phyloP scores from a whole-genome alignment of 2,329 filamentous ascomycete genomes.

The Cercospora citrullina region DNA sequence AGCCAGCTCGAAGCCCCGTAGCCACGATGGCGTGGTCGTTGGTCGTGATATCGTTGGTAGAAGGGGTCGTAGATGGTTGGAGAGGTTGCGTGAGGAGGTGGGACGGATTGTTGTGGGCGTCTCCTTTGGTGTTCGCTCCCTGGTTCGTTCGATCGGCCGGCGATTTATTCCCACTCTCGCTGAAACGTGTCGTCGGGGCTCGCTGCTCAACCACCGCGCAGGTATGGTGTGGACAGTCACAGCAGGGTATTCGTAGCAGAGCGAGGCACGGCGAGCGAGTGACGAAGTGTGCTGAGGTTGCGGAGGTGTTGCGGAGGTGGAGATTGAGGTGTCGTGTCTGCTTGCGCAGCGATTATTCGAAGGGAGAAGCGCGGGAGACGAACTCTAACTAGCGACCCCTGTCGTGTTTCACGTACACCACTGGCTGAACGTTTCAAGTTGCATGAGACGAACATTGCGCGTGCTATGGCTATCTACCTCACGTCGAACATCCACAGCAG shows the following conservation, averaged over 20 bases:
- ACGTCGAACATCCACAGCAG: not conserved
- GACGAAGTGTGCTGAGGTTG: not conserved
- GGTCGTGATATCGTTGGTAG: not conserved
- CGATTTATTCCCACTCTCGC: conserved; percentile 12
- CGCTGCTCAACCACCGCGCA: not conserved
- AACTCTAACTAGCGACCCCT: not conserved
- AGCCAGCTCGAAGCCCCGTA: conserved; percentile 11
- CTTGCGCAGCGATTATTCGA: not conserved
- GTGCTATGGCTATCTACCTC: not conserved
- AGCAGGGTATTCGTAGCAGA: not conserved
- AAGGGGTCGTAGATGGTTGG: not conserved
- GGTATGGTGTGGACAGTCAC: too few species aligned
- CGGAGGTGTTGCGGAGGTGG: not conserved
- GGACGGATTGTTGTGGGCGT: not conserved
- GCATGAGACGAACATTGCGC: not conserved
- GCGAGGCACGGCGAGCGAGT: not conserved
- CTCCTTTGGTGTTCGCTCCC: not conserved
- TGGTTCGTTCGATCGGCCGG: not conserved
- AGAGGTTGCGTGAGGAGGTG: not conserved
- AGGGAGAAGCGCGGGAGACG: conserved; percentile 7
- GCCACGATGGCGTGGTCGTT: not conserved
- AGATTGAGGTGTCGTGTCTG: conserved; percentile 1
- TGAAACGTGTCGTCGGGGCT: conserved; percentile 21
- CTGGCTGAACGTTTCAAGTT: not conserved
- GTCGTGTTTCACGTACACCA: not conserved